phyloP scores from a whole-genome alignment of 2,329 filamentous ascomycete species.

The Pseudogymnoascus pannorum region DNA sequence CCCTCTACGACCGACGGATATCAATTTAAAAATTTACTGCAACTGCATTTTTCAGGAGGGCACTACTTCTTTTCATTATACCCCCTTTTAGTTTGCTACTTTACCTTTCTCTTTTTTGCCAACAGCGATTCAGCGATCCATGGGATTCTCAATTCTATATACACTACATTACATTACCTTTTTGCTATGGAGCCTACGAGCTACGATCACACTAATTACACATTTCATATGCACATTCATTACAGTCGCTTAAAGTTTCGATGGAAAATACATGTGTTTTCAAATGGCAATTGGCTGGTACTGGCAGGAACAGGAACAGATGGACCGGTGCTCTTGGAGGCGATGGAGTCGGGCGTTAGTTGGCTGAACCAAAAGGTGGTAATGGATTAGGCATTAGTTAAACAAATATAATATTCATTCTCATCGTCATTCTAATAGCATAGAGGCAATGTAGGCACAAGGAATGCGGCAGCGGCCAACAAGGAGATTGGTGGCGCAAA shows the following conservation, averaged over 20 bases:
- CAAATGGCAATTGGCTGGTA: neutral
- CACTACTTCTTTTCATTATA: neutral
- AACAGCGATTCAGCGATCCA: neutral
- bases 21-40: neutral
- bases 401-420: neutral
- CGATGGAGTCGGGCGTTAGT: neutral
- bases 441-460: too few species aligned
- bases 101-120: neutral
- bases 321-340: neutral
- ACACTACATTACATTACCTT: conserved; percentile 1
- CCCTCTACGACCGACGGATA: neutral
- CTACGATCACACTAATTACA: neutral
- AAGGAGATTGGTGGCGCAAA: too few species aligned
- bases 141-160: neutral
- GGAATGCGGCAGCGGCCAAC: too few species aligned
- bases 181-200: neutral
- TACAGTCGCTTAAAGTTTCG: neutral
- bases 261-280: neutral
- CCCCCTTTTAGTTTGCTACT: neutral
- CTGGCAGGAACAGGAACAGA: neutral
- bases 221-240: conserved; percentile 5
- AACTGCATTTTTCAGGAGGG: neutral
- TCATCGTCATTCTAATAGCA: too few species aligned
- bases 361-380: neutral
- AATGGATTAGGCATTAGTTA: neutral